Evolutionary conservation across 306 rosid genomes (phyloP), one percentile per base, ranked within the genome.

Genomic region (Medicago arabica): DNA sequence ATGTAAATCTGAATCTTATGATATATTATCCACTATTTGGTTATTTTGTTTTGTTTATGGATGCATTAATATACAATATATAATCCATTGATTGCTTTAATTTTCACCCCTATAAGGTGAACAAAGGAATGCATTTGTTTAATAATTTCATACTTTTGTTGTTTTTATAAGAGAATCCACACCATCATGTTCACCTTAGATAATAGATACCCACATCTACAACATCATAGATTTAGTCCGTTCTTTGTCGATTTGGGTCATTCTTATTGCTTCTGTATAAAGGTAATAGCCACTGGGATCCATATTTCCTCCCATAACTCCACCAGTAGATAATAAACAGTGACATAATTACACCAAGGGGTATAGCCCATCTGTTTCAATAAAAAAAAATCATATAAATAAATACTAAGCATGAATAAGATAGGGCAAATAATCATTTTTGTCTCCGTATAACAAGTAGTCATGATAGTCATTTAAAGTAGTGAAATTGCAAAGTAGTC

Each of bases 301-400:
- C 93, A 34, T 81, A 78, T 84, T 89, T 92, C 76, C 85, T 85
- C 64, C 97, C 97, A 39, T 75, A 84, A 95, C 97, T 90, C 80
- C 97, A 88, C 97, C 96, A 92, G 60, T 92, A 95, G 21, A 95
- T 78, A 17, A 92, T 60, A 15, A 92, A 82, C n/a, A 86, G 58
- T 3, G 84, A 66, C 62, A 83, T 66, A 12, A 89, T 19, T 21
- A 85, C 82, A 68, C 85, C 89, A 17, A 90, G 67, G 13, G 98
- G 98, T 55, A 95, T 90, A 18, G 97, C 98, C 98, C 97, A 95
- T 92, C 97, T 95, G 97, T 81, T 53, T 59, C 72, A 21, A 69
- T 46, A 54, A n/a, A 74, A 23, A 23, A 23, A 78, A 41, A 43
- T 60, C 12, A 67, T 25, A 47, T 2, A 16, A 23, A 72, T 16